Conservation (phyloP, 2,329 filamentous ascomycete species). For the Zalaria sp. region DNA sequence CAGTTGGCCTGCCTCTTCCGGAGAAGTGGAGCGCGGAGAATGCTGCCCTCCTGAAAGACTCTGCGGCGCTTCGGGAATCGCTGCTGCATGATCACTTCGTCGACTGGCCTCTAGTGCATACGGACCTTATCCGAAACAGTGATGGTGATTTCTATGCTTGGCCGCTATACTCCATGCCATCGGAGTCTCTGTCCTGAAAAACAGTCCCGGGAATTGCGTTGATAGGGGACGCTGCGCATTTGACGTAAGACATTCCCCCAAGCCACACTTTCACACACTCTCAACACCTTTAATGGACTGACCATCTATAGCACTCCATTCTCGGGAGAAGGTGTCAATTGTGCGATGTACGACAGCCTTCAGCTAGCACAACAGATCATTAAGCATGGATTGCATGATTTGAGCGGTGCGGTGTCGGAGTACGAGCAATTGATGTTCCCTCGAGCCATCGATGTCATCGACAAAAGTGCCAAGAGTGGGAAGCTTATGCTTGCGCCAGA, state of each 20-base stretch:
- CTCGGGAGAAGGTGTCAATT: slow-evolving; percentile 46
- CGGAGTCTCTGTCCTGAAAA: slow-evolving; percentile 32
- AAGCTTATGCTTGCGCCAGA: neutral
- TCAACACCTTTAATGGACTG: neutral
- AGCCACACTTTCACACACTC: neutral
- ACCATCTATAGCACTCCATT: slow-evolving; percentile 26
- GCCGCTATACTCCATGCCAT: slow-evolving; percentile 40
- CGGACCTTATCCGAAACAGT: slow-evolving; percentile 27
- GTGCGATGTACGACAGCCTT: slow-evolving; percentile 40
- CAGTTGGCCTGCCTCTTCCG: slow-evolving; percentile 8
- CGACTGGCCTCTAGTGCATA: slow-evolving; percentile 31
- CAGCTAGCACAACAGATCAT: slow-evolving; percentile 33
- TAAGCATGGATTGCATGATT: slow-evolving; percentile 9
- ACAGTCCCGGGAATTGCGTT: slow-evolving; percentile 36
- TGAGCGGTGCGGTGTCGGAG: slow-evolving; percentile 12
- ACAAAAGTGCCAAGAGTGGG: neutral
- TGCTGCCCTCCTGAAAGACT: slow-evolving; percentile 13
- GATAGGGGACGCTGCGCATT: slow-evolving; percentile 46
- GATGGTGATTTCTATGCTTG: slow-evolving; percentile 24
- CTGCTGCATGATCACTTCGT: slow-evolving; percentile 23
- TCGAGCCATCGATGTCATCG: slow-evolving; percentile 5
- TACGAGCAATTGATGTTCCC: slow-evolving; percentile 20
- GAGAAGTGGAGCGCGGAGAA: slow-evolving; percentile 9
- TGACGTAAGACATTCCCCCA: slow-evolving; percentile 27
- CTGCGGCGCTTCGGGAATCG: slow-evolving; percentile 22